Conservation (phyloP, 2,329 filamentous ascomycete genomes). For the Colletotrichum viniferum region DNA sequence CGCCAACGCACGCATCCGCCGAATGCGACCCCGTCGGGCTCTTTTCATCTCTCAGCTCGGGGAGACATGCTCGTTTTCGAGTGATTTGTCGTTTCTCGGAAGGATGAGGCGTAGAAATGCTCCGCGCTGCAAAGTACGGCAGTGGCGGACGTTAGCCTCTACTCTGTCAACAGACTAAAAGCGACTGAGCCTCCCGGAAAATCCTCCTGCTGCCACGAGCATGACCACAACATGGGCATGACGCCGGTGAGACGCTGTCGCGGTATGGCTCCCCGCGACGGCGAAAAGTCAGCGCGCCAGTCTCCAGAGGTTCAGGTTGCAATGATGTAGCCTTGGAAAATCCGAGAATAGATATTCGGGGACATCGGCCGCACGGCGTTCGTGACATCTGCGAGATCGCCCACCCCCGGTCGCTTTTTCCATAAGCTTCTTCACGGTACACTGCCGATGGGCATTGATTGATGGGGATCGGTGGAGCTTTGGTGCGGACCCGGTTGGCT, state of each 20-base stretch:
- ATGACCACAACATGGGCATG: background rate
- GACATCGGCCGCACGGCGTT: background rate
- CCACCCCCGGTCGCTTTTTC: background rate
- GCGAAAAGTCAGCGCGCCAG: background rate
- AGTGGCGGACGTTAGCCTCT: background rate
- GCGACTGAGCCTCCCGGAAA: background rate
- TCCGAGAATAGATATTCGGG: background rate
- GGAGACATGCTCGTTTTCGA: background rate
- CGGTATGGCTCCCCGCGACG: background rate
- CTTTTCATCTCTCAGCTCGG: background rate
- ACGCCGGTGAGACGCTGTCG: background rate
- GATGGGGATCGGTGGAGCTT: background rate
- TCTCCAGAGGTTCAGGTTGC: background rate
- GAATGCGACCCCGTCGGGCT: background rate
- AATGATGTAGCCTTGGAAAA: background rate
- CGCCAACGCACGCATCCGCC: slow-evolving; percentile 2
- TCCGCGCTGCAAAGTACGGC: background rate
- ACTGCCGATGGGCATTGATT: background rate
- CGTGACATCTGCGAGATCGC: background rate
- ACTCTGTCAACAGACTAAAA: background rate
- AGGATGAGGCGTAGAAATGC: background rate
- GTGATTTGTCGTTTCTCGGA: background rate
- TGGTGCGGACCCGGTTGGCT: background rate
- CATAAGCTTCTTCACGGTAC: background rate
- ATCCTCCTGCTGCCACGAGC: background rate